These are phyloP conservation scores for Nakaseomyces nivariensis DNA, from an alignment of 1,139 yeast genomes.

Conservation along the genomic window DNA sequence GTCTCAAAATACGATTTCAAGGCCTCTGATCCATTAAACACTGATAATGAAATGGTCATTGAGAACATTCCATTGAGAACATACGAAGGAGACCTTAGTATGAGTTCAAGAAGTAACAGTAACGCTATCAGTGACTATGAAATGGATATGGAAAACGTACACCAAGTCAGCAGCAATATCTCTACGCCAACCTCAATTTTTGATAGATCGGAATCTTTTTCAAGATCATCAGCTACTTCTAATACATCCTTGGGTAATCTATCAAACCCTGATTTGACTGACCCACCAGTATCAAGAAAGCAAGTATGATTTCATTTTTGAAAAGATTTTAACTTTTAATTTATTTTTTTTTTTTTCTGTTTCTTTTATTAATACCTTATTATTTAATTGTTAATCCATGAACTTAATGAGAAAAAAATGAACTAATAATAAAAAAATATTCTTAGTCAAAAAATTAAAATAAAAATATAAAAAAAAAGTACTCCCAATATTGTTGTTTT, in stretches of 20 bases:
- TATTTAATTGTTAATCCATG: conserved; percentile 1
- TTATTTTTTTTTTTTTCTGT: background rate
- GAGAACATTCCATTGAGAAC: conserved; percentile 23
- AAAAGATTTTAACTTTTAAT: background rate
- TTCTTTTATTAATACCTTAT: background rate
- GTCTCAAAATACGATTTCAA: conserved; percentile 28
- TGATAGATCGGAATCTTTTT: conserved; percentile 21
- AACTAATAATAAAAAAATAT: background rate
- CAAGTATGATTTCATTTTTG: conserved; percentile 15
- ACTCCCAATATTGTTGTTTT: background rate
- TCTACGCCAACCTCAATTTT: conserved; percentile 19
- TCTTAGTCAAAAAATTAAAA: background rate
- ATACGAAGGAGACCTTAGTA: background rate
- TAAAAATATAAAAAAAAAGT: background rate
- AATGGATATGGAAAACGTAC: conserved; percentile 2
- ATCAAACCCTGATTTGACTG: conserved; percentile 6
- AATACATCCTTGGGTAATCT: conserved; percentile 20
- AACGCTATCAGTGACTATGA: background rate
- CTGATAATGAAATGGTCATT: conserved; percentile 18
- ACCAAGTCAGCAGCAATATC: background rate
- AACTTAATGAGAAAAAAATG: background rate
- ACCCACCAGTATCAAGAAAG: conserved; percentile 18
- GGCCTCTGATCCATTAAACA: conserved; percentile 31
- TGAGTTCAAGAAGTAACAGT: conserved; percentile 1
- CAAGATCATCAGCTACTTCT: conserved; percentile 28